These are phyloP conservation scores for Candida jianshihensis DNA, from an alignment of 805 yeast species.

Conservation along the genomic window DNA sequence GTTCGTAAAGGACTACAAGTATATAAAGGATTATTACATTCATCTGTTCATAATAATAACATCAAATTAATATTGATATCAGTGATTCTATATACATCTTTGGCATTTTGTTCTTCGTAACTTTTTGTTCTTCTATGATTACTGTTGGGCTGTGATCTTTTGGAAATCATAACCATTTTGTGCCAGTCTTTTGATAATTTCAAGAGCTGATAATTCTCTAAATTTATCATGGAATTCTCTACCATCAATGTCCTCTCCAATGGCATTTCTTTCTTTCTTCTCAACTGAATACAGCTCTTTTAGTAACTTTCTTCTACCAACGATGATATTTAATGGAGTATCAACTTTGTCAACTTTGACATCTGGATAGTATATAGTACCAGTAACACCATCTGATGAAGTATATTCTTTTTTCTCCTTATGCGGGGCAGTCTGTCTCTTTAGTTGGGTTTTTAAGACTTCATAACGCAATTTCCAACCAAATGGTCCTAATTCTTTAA, in stretches of 20 bases:
- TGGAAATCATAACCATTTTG: conserved; percentile 29
- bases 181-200: conserved; percentile 43
- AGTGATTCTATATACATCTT: no score
- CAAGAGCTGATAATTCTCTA: conserved; percentile 38
- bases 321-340: conserved; percentile 40
- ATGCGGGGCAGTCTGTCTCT: conserved; percentile 34
- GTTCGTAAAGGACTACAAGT: not conserved
- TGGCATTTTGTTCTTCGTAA: no score
- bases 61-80: no score
- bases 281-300: conserved; percentile 46
- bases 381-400: conserved; percentile 24
- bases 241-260: conserved; percentile 38
- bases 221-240: conserved; percentile 36
- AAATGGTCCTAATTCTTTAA: conserved; percentile 84
- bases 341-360: conserved; percentile 27
- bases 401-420: conserved; percentile 29
- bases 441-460: conserved; percentile 44
- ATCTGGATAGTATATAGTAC: conserved; percentile 45
- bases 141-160: conserved; percentile 18
- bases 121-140: not conserved
- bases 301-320: conserved; percentile 61
- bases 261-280: conserved; percentile 33
- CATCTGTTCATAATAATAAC: no score
- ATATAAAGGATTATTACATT: no score
- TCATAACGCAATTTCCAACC: conserved; percentile 89